phyloP scores from a whole-genome alignment of 1,284 basidiomycete genomes.

The Flammula alnicola region DNA sequence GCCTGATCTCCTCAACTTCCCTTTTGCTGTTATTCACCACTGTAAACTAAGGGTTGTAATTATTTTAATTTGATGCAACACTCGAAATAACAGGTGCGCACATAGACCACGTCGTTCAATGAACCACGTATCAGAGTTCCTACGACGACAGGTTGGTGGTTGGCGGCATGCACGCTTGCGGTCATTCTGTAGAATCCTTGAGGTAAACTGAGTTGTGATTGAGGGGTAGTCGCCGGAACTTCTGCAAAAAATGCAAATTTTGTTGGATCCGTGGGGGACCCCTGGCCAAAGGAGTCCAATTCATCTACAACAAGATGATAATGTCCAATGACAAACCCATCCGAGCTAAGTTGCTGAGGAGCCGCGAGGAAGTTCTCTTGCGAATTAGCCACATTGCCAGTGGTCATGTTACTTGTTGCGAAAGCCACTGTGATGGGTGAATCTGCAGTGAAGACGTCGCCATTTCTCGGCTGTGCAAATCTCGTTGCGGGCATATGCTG shows the following conservation, averaged over 20 bases:
- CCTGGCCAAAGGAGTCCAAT: not conserved
- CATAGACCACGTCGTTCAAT: conserved; percentile 2
- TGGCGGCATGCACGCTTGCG: not conserved
- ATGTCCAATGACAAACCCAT: not conserved
- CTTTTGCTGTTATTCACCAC: too few relatives aligned
- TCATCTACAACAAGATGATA: conserved; percentile 1
- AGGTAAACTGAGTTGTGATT: not conserved
- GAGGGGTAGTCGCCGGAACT: not conserved
- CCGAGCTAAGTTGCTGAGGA: conserved; percentile 55
- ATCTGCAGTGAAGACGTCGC: conserved; percentile 49
- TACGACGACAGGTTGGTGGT: conserved; percentile 1
- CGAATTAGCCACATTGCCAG: conserved; percentile 60
- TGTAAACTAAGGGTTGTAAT: too few relatives aligned
- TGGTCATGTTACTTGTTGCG: conserved; percentile 51
- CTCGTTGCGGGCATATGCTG: conserved; percentile 56
- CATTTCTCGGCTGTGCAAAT: conserved; percentile 53
- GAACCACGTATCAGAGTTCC: not conserved
- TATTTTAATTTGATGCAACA: not conserved
- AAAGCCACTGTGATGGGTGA: conserved; percentile 53
- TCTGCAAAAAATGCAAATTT: not conserved
- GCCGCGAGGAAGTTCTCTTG: conserved; percentile 59
- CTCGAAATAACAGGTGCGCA: not conserved
- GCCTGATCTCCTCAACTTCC: too few relatives aligned
- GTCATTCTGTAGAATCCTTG: conserved; percentile 1
- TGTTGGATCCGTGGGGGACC: conserved; percentile 1